phyloP scores from a whole-genome alignment of 495 filamentous ascomycete genomes.

The Aspergillus hancockii region DNA sequence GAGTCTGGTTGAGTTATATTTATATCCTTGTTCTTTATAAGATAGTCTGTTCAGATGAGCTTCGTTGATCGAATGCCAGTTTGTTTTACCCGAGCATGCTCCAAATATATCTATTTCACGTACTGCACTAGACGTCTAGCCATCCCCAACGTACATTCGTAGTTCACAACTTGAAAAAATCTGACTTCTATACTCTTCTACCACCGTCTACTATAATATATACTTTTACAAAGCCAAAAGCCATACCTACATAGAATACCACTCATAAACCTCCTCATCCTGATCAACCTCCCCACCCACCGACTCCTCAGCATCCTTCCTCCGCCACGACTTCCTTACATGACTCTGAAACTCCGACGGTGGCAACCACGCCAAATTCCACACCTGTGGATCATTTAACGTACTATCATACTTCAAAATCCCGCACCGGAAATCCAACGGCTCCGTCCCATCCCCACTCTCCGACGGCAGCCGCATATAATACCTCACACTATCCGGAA shows the following conservation, averaged over 20 bases:
- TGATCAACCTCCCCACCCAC: not conserved
- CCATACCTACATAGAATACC: constrained; percentile 12
- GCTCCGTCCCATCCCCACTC: constrained; percentile 41
- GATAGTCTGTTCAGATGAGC: constrained; percentile 1
- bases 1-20: not conserved
- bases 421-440: constrained; percentile 40
- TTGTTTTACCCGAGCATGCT: no score
- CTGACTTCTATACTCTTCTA: not conserved
- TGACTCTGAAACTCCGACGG: constrained; percentile 18
- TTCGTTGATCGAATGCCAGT: constrained; percentile 2
- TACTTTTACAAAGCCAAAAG: not conserved
- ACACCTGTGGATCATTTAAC: constrained; percentile 25
- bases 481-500: constrained; percentile 73
- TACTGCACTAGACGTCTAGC: no score
- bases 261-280: constrained; percentile 20
- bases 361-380: constrained; percentile 35
- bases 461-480: constrained; percentile 75
- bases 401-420: constrained; percentile 22
- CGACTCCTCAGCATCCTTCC: not conserved
- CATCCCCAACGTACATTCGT: no score
- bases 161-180: not conserved
- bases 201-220: no score
- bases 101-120: no score
- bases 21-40: not conserved
- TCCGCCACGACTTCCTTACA: constrained; percentile 5